These are phyloP conservation scores for Zygosaccharomyces bisporus DNA, from an alignment of 805 yeast species.

Conservation along the genomic window DNA sequence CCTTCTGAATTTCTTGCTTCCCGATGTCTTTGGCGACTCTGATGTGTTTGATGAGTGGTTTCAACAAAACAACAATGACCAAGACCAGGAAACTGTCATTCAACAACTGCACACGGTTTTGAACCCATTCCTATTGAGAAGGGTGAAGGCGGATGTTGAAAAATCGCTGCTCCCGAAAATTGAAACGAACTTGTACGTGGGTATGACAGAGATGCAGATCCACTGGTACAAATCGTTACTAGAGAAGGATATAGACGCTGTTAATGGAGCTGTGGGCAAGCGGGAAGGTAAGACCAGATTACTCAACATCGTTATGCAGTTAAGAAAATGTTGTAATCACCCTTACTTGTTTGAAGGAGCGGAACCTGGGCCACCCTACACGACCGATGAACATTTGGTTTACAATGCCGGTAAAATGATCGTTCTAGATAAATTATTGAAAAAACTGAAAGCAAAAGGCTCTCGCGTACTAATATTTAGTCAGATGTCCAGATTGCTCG, in stretches of 20 bases:
- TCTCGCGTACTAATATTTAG: conserved; percentile 89
- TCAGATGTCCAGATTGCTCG: conserved; percentile 88
- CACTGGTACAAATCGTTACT: conserved; percentile 85
- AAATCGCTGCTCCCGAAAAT: conserved; percentile 85
- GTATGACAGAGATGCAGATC: conserved; percentile 93
- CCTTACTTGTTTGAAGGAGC: conserved; percentile 98
- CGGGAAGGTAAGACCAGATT: conserved; percentile 89
- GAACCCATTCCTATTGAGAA: conserved; percentile 80
- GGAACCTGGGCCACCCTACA: conserved; percentile 96
- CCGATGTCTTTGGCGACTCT: conserved; percentile 93
- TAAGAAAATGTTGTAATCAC: conserved; percentile 94
- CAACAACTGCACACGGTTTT: conserved; percentile 84
- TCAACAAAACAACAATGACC: conserved; percentile 42
- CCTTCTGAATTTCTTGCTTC: conserved; percentile 77
- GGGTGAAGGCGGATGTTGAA: conserved; percentile 92
- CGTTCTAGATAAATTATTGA: conserved; percentile 76
- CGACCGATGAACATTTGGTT: conserved; percentile 93
- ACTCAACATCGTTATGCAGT: conserved; percentile 92
- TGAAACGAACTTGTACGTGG: conserved; percentile 84
- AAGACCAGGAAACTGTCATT: conserved; percentile 76
- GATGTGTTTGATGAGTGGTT: conserved; percentile 92
- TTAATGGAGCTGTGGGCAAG: conserved; percentile 92
- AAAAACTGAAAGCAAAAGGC: conserved; percentile 67
- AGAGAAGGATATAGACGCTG: conserved; percentile 94
- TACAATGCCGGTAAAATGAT: conserved; percentile 87